Base-by-base conservation (phyloP, 495 filamentous ascomycete species). In the Elasticomyces elasticus region DNA sequence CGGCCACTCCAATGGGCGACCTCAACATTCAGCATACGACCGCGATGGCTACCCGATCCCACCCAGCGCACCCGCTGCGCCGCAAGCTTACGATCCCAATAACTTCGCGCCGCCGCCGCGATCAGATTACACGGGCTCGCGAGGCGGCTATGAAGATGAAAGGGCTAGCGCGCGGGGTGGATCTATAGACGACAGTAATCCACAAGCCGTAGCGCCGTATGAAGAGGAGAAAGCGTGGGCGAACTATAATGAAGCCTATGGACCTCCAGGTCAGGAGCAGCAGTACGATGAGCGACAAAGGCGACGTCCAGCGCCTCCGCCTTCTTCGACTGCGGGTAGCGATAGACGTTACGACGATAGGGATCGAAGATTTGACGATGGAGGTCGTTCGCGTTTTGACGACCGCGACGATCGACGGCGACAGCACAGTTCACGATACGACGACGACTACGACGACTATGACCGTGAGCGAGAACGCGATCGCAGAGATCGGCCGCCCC, bases 221-320 rank as follows among this genome's bases (percentile, higher is more conserved):
- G 46, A 55, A 15, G 44, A 55, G 24, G 53, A 55, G 53, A 55
- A 50, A 33, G 53, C 53, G 15, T 55, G 40, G 24, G 53, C 53
- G 20, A 20, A 55, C 20, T 55, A 55, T 23, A 42, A 28, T n/a
- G 53, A 55, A 20, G 53, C 53, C 1, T 55, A 55, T 35, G 53
- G 53, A 22, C 43, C 53, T 1, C 53, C 53, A 20, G 22, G n/a
- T 4, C 11, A 5, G 7, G 40, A 23, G 23, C 17, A 22, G 10
- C 1, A 35, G n/a, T 47, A 25, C 33, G 52, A 47, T 17, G 19
- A 26, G 17, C 40, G 42, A 1, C 24, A 33, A 11, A 10, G 12
- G 28, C 23, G 35, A 13, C 35, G 35, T 40, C 35, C 35, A 17
- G 13, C 50, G 11, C 41, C 41, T 13, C 52, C 52, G 3, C 51